A percentile compares a stretch with the other conserved stretches of the same genome.
These are phyloP conservation scores for Calonectria naviculata DNA, from an alignment of 2,329 filamentous ascomycete genomes.

Conservation along the genomic window DNA sequence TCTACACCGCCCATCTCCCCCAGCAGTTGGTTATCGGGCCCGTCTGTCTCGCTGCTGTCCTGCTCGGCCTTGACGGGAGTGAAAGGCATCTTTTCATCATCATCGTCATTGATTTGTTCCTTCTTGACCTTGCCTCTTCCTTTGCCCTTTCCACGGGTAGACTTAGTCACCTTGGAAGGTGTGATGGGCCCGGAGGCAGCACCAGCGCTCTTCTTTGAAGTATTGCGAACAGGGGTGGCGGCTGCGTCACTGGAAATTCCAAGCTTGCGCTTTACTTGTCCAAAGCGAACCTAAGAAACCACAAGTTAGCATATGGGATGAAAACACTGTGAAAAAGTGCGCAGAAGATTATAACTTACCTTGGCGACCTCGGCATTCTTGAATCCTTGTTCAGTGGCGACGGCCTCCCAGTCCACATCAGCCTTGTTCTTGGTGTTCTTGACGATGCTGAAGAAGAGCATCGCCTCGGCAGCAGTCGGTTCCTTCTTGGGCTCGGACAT, in stretches of 20 bases:
- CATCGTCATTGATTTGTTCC: conserved; percentile 31
- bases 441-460: conserved; percentile 58
- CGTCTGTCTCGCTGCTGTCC: conserved; percentile 29
- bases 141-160: conserved; percentile 38
- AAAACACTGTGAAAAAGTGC: background rate
- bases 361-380: conserved; percentile 59
- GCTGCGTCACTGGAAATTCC: conserved; percentile 47
- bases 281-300: conserved; percentile 54
- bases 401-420: conserved; percentile 59
- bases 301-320: background rate
- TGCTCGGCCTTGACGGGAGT: conserved; percentile 30
- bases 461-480: conserved; percentile 53
- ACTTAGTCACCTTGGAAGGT: conserved; percentile 46
- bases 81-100: conserved; percentile 22
- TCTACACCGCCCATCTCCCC: conserved; percentile 14
- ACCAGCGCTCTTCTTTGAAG: conserved; percentile 36
- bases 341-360: conserved; percentile 40
- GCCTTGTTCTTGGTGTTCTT: conserved; percentile 55
- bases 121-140: conserved; percentile 36
- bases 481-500: conserved; percentile 50
- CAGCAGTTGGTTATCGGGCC: conserved; percentile 17
- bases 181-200: conserved; percentile 17
- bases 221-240: conserved; percentile 22
- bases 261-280: conserved; percentile 61
- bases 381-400: conserved; percentile 55